Evolutionary conservation across 345 rosid genomes (phyloP).

Genomic region (Salix koriyanagi): DNA sequence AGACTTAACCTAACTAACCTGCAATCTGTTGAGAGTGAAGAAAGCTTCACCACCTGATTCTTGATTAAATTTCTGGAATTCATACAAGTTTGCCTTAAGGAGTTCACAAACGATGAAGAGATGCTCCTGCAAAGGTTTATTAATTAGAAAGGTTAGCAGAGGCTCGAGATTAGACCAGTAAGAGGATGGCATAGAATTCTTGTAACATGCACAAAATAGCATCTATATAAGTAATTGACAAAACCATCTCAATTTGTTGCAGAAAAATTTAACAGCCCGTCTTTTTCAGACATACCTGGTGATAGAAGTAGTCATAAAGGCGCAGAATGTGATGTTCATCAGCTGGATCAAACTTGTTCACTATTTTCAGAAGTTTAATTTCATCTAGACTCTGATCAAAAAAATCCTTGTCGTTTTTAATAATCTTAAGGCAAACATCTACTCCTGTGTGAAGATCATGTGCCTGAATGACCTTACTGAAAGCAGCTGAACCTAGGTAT

Average conservation of each 20-base stretch:
- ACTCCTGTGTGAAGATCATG: constrained; percentile 68
- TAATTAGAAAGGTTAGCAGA: neutral
- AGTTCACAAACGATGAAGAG: constrained; percentile 94
- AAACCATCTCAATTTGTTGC: neutral
- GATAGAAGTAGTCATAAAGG: constrained; percentile 92
- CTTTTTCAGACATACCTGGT: constrained; percentile 45
- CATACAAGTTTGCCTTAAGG: constrained; percentile 77
- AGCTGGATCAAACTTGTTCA: constrained; percentile 79
- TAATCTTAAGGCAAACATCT: constrained; percentile 89
- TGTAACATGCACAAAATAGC: neutral
- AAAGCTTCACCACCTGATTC: constrained; percentile 78
- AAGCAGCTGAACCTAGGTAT: constrained; percentile 93
- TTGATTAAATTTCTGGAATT: constrained; percentile 82
- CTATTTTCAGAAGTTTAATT: constrained; percentile 85
- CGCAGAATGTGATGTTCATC: constrained; percentile 83
- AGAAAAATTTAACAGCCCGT: neutral
- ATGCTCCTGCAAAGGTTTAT: constrained; percentile 61
- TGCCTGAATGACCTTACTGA: constrained; percentile 90
- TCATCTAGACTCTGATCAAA: constrained; percentile 98
- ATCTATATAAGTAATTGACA: neutral
- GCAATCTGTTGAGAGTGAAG: constrained; percentile 64
- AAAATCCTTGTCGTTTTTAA: constrained; percentile 95
- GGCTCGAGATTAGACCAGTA: neutral
- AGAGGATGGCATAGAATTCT: neutral
- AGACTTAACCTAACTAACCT: constrained; percentile 46